These are phyloP conservation scores for Xylaria sp. DNA, from an alignment of 495 filamentous ascomycete species.

Conservation along the genomic window DNA sequence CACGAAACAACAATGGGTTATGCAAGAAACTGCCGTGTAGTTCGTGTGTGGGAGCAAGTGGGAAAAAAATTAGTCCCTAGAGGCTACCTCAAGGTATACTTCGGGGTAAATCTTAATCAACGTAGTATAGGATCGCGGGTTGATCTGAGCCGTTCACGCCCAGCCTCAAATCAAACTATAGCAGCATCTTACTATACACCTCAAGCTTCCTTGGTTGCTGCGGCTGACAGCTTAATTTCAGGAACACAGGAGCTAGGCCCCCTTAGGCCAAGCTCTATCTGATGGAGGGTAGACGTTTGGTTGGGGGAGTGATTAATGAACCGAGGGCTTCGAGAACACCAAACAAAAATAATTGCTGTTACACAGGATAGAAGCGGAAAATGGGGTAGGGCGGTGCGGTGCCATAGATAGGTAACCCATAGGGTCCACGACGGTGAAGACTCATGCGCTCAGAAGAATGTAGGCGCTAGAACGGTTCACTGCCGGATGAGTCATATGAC, in stretches of 20 bases:
- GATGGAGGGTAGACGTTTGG: not conserved
- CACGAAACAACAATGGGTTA: not conserved
- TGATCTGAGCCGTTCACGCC: not conserved
- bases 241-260: not conserved
- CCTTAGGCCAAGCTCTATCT: not conserved
- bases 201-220: not conserved
- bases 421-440: slow-evolving; percentile 7
- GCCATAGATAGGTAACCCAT: not conserved
- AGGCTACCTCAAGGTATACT: not conserved
- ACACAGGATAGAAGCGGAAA: not conserved
- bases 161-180: not conserved
- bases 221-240: not conserved
- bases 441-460: slow-evolving; percentile 9
- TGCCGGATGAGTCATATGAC: slow-evolving; percentile 21
- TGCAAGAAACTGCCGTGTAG: no score
- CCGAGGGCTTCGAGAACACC: not conserved
- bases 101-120: not conserved
- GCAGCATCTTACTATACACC: not conserved
- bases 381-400: not conserved
- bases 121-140: not conserved
- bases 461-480: not conserved
- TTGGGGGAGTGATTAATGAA: not conserved
- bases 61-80: not conserved
- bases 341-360: not conserved
- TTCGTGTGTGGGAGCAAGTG: not conserved